A percentile compares a stretch with the other conserved stretches of the same genome.
Evolutionary conservation across 495 filamentous ascomycete genomes (phyloP).

Genomic region (Aspergillus bridgeri): DNA sequence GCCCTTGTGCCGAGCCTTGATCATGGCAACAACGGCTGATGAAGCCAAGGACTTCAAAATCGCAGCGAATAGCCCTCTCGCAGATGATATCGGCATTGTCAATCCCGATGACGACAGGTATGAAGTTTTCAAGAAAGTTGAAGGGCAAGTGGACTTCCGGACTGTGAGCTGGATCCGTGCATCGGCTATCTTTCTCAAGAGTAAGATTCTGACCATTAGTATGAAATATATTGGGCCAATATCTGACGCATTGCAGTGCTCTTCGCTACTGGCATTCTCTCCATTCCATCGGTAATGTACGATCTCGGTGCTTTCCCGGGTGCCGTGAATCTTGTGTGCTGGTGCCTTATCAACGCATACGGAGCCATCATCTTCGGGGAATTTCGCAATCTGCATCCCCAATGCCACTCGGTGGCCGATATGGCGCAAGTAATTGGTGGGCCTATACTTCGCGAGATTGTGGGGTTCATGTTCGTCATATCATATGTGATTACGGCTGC

Average conservation of each 20-base stretch:
- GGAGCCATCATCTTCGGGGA: slow-evolving; percentile 34
- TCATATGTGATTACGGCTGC: slow-evolving; percentile 46
- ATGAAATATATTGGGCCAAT: slow-evolving; percentile 19
- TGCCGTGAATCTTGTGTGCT: slow-evolving; percentile 52
- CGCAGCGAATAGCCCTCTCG: not conserved
- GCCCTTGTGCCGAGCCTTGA: not conserved
- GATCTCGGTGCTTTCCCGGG: slow-evolving; percentile 58
- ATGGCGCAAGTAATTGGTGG: slow-evolving; percentile 65
- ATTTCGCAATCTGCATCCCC: slow-evolving; percentile 34
- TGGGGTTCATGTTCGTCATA: slow-evolving; percentile 44
- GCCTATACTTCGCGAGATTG: slow-evolving; percentile 39
- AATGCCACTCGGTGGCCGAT: slow-evolving; percentile 60
- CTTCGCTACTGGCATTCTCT: slow-evolving; percentile 58
- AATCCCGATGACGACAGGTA: slow-evolving; percentile 24
- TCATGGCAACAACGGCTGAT: not conserved
- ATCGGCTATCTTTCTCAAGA: slow-evolving; percentile 56
- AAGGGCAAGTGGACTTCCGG: slow-evolving; percentile 52
- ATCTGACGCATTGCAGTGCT: slow-evolving; percentile 17
- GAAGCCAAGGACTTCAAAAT: slow-evolving; percentile 14
- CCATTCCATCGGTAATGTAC: slow-evolving; percentile 59
- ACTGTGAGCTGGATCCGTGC: slow-evolving; percentile 55
- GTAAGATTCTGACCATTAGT: slow-evolving; percentile 8
- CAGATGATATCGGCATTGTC: slow-evolving; percentile 11
- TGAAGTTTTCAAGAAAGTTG: slow-evolving; percentile 52
- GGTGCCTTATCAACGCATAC: slow-evolving; percentile 62